These are phyloP conservation scores for Cyclotella kingstonii DNA, from an alignment of 108 stramenopile species.

Conservation along the genomic window DNA sequence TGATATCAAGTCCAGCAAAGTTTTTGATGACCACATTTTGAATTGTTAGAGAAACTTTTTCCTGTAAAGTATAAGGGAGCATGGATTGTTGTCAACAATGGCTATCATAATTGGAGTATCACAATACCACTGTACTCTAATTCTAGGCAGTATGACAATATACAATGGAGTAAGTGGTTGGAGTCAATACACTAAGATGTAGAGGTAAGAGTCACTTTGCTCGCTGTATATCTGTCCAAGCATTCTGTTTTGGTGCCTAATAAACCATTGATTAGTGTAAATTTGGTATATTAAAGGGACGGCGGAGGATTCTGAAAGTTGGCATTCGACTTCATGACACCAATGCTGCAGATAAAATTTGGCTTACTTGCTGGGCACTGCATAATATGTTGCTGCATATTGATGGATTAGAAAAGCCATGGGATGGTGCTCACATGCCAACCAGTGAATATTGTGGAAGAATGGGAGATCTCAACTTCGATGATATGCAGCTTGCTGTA, in stretches of 20 bases:
- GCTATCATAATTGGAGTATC: conserved; percentile 3
- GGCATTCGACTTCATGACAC: conserved; percentile 23
- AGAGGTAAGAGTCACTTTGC: neutral
- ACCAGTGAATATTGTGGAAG: conserved; percentile 2
- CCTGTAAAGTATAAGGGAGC: conserved; percentile 7
- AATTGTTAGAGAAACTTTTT: conserved; percentile 8
- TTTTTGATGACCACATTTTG: conserved; percentile 2
- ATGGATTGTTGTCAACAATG: conserved; percentile 10
- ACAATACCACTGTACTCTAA: conserved; percentile 5
- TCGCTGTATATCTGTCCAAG: too few relatives aligned
- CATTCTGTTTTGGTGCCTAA: too few relatives aligned
- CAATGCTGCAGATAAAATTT: conserved; percentile 19
- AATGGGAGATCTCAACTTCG: neutral
- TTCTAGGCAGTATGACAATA: neutral
- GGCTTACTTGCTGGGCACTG: conserved; percentile 39
- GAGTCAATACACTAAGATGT: conserved; percentile 24
- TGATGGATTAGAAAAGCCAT: conserved; percentile 33
- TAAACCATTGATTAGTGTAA: neutral
- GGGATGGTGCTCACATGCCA: conserved; percentile 10
- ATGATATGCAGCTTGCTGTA: conserved; percentile 2
- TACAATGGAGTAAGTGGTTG: conserved; percentile 18
- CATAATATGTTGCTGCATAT: conserved; percentile 46
- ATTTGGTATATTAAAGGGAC: conserved; percentile 19
- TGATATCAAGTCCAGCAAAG: conserved; percentile 4
- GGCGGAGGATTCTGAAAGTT: conserved; percentile 17